Base-by-base conservation (phyloP, 108 stramenopile species). In the Cyclotella kingstonii region DNA sequence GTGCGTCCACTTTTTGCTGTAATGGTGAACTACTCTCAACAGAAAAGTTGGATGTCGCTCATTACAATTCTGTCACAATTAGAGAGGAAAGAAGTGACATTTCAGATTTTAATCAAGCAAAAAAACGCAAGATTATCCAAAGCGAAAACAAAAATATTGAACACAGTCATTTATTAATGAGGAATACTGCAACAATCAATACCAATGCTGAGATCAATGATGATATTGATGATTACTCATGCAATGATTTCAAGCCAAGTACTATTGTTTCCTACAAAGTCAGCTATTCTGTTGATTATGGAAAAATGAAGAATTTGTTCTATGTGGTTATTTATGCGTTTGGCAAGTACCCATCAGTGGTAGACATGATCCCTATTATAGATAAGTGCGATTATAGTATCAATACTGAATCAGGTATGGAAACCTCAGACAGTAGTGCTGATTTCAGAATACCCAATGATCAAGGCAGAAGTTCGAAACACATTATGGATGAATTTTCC, bases 201-300 rank as follows among this genome's bases (percentile, higher is more conserved):
- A 25, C 28, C 15, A 25, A 5, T 46, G 45, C 45, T 8, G 45
- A n/a, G n/a, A n/a, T n/a, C n/a, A n/a, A n/a, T n/a, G 36, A 9
- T 36, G 36, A 36, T 9, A 36, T 11, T 9, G 36, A 11, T 9
- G 36, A 36, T 7, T 7, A 36, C 7, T 7, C 7, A 36, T 9
- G 39, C 55, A 34, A 54, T 36, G 22, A 44, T 41, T 55, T 49
- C 29, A 67, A 31, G 4, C 69, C 55, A 34, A 30, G 76, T 47
- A 72, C 75, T 23, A 82, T 81, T 27, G 53, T 91, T 40, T 57
- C 70, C 17, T 91, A 91, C 64, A 73, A 71, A 18, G 84, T 91
- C 42, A 83, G 85, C 53, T 51, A 78, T 34, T 70, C 84, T 7
- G 33, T 73, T 15, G 79, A 85, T 57, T 68, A 82, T 63, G 82